These are phyloP conservation scores for Galerina sulciceps DNA, from an alignment of 768 basidiomycete genomes.

Conservation along the genomic window DNA sequence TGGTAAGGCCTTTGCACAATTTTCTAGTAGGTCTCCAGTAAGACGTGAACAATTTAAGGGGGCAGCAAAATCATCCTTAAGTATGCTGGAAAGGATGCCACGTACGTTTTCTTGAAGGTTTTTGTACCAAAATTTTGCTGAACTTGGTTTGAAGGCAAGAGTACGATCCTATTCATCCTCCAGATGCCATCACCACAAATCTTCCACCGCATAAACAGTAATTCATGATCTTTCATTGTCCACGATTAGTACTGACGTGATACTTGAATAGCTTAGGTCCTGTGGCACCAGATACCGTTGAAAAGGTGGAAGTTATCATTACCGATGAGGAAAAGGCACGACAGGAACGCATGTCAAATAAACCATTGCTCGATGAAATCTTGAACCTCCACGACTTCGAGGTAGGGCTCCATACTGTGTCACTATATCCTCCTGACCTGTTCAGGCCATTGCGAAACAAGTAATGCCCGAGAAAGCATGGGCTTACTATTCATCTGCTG, in stretches of 20 bases:
- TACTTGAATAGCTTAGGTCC: conserved; percentile 58
- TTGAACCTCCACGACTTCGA: conserved; percentile 82
- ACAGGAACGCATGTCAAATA: conserved; percentile 58
- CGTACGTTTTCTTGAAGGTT: conserved; percentile 48
- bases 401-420: conserved; percentile 5
- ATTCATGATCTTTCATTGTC: not conserved
- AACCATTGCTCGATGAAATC: conserved; percentile 78
- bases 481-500: conserved; percentile 97
- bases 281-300: conserved; percentile 70
- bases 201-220: conserved; percentile 87
- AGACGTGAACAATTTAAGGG: conserved; percentile 40
- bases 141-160: conserved; percentile 50
- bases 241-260: not conserved
- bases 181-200: conserved; percentile 76
- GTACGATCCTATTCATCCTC: conserved; percentile 92
- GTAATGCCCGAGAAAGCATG: conserved; percentile 89
- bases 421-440: not conserved
- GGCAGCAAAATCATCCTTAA: conserved; percentile 86
- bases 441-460: conserved; percentile 77
- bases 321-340: conserved; percentile 76
- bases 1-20: conserved; percentile 9
- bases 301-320: conserved; percentile 64
- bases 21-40: not conserved
- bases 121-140: not conserved
- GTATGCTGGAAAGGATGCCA: conserved; percentile 90